Conservation (phyloP, 2,329 filamentous ascomycete species). For the Venturia carpophila region DNA sequence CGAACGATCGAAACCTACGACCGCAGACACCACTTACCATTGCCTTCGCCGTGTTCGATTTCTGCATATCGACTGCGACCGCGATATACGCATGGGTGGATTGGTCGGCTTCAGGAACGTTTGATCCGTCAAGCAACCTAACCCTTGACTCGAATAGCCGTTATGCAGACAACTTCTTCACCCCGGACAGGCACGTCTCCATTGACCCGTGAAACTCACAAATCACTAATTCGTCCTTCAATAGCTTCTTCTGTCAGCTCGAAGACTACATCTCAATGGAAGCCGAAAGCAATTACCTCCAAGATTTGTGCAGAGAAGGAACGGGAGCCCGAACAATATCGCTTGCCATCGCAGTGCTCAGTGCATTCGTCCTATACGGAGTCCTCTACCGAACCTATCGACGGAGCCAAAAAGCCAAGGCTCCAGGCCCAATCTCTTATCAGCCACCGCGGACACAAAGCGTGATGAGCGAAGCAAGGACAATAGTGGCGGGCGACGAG, state of each 20-base stretch:
- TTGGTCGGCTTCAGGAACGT: conserved; percentile 13
- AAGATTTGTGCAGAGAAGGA: conserved; percentile 15
- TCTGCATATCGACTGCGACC: background rate
- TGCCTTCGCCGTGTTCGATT: conserved; percentile 11
- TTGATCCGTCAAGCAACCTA: background rate
- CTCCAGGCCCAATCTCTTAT: background rate
- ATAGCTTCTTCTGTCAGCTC: conserved; percentile 9
- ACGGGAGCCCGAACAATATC: conserved; percentile 14
- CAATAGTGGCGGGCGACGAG: background rate
- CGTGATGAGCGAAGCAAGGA: background rate
- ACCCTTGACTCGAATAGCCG: background rate
- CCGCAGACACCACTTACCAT: conserved; percentile 14
- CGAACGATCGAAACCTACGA: conserved; percentile 13
- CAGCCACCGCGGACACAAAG: background rate
- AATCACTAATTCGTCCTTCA: background rate
- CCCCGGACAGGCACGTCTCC: conserved; percentile 1
- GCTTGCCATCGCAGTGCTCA: conserved; percentile 9
- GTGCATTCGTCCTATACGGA: conserved; percentile 12
- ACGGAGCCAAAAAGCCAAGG: background rate
- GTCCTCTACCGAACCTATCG: conserved; percentile 10
- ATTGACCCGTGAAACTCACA: background rate
- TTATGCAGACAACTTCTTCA: conserved; percentile 14
- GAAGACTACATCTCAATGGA: conserved; percentile 9
- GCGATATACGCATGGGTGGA: conserved; percentile 15
- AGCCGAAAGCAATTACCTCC: background rate